Evolutionary conservation across 495 filamentous ascomycete species (phyloP), one percentile per base, ranked within the genome.

Genomic region (Bacidia gigantensis): DNA sequence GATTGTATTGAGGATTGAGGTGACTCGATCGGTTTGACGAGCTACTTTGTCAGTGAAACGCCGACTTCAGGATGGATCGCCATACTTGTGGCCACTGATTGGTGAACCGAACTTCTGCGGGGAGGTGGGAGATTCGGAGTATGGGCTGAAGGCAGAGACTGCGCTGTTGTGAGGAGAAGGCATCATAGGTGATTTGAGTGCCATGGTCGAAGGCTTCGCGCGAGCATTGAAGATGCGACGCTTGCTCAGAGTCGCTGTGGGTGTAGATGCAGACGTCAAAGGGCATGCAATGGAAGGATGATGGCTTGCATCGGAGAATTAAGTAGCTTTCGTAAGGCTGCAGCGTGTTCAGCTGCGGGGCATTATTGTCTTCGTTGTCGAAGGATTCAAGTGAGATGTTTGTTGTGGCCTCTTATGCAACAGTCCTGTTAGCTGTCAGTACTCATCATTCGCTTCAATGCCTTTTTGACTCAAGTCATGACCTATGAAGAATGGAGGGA

Each of bases 91-190:
- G 50, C n/a, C 46, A 56, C 50, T 50, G 18, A 51, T 47, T 17
- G 60, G 55, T 11, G 60, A 60, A 49, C 44, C 59, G 24, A 58
- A 62, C 14, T 52, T 58, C 26, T 20, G 51, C 42, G 60, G 60
- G 29, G 60, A 62, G 1, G 54, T 60, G 17, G 60, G 60, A 20
- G 60, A 62, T 14, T 62, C 60, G 22, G 60, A 57, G 40, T 62
- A 62, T 9, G 59, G 60, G n/a, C 58, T 60, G 50, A 62, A 62
- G 23, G 57, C 57, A 3, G 60, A 62, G 35, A 62, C 57, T 25
- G 59, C 32, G 25, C 25, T 51, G 21, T 50, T 48, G 26, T 60
- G 56, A n/a, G 60, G 60, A 38, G 60, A 62, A 25, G 54, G 60
- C 46, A 62, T 50, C 46, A 62, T 44, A 3, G 60, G 57, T 40